These are phyloP conservation scores for Jasminum sambac DNA, from an alignment of 257 asterid genomes.

Conservation along the genomic window DNA sequence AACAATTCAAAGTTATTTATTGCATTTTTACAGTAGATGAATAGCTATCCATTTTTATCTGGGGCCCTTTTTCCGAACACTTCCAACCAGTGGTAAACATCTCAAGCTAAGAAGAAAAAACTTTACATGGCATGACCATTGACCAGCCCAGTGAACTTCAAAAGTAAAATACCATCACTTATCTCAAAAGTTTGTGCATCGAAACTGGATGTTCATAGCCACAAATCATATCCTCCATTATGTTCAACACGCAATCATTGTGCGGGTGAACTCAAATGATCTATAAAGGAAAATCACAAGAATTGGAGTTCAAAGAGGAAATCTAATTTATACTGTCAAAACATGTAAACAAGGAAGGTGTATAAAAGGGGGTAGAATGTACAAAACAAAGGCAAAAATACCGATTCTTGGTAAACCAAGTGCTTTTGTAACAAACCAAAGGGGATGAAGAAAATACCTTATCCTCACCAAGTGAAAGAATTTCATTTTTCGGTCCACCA, in stretches of 20 bases:
- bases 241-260: constrained; percentile 17
- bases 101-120: too few relatives aligned
- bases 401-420: too few relatives aligned
- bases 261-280: constrained; percentile 12
- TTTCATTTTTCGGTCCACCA: constrained; percentile 81
- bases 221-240: constrained; percentile 43
- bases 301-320: neutral
- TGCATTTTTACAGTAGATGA: too few relatives aligned
- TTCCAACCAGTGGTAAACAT: too few relatives aligned
- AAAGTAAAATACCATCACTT: too few relatives aligned
- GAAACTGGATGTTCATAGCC: constrained; percentile 63
- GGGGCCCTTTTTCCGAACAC: too few relatives aligned
- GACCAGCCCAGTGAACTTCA: too few relatives aligned
- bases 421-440: too few relatives aligned
- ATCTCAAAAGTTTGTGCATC: constrained; percentile 43
- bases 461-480: constrained; percentile 66
- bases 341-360: constrained; percentile 22
- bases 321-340: neutral
- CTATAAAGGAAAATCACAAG: neutral
- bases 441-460: constrained; percentile 48
- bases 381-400: constrained; percentile 10
- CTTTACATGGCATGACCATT: too few relatives aligned
- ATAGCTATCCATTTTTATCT: too few relatives aligned
- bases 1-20: too few relatives aligned
- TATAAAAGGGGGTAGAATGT: constrained; percentile 2